A percentile compares a stretch with the other conserved stretches of the same genome.
Conservation (phyloP, 2,329 filamentous ascomycete genomes). For the Aspergillus brasiliensis region DNA sequence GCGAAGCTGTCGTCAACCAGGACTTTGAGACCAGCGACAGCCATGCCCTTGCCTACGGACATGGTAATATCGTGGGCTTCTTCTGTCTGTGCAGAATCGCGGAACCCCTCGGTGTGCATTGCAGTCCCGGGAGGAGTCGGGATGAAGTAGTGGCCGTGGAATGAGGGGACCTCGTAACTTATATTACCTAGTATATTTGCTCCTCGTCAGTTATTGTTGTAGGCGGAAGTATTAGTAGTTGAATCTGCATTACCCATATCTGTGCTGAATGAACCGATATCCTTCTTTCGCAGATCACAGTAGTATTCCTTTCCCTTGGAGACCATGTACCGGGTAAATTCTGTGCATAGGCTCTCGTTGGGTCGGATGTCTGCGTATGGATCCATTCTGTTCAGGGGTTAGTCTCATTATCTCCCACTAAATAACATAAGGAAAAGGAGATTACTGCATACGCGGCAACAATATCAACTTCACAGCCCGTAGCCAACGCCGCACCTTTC, state of each 20-base stretch:
- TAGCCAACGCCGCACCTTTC: slow-evolving; percentile 19
- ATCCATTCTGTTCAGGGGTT: not conserved
- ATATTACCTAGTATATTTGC: not conserved
- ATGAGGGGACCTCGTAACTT: not conserved
- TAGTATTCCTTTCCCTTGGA: not conserved
- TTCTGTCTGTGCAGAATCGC: not conserved
- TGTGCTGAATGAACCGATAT: no score
- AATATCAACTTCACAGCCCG: slow-evolving; percentile 23
- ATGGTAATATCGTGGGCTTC: not conserved
- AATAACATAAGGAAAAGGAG: not conserved
- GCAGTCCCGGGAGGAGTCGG: not conserved
- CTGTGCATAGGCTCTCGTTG: not conserved
- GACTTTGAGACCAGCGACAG: not conserved
- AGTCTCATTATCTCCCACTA: not conserved
- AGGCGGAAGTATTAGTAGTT: no score
- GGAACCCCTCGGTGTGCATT: not conserved
- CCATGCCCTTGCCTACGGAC: not conserved
- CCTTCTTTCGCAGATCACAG: not conserved
- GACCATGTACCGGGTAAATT: not conserved
- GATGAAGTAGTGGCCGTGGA: not conserved
- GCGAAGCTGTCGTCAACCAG: not conserved
- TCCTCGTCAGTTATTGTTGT: no score
- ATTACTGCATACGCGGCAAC: not conserved
- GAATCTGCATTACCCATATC: no score
- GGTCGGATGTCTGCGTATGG: not conserved